These are phyloP conservation scores for Wickerhamiella brachini DNA, from an alignment of 805 yeast species.

Conservation along the genomic window DNA sequence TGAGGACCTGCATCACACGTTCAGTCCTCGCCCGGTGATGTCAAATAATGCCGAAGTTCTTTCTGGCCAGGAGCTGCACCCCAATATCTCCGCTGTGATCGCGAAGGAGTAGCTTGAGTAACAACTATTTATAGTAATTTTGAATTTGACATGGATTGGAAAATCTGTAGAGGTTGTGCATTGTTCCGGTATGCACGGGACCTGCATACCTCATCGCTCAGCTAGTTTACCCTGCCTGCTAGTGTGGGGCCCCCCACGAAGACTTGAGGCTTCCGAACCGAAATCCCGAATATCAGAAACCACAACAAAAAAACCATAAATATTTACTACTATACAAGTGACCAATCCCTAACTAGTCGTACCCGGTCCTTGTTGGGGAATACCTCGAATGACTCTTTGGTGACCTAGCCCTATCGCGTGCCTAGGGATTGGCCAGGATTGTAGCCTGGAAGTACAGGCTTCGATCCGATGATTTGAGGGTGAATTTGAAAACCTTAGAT, in stretches of 20 bases:
- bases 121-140: not conserved
- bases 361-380: not conserved
- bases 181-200: not conserved
- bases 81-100: not conserved
- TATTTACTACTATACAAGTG: too few species aligned
- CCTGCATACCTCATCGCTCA: not conserved
- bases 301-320: too few species aligned
- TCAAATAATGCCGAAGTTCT: not conserved
- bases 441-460: not conserved
- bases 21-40: slow-evolving; percentile 6
- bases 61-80: not conserved
- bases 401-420: not conserved
- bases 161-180: not conserved
- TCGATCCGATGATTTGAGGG: not conserved
- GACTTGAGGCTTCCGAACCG: too few species aligned
- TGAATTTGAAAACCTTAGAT: not conserved
- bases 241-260: too few species aligned
- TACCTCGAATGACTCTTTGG: not conserved
- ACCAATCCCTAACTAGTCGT: too few species aligned
- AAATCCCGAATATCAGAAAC: too few species aligned
- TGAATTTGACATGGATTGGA: not conserved
- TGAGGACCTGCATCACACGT: slow-evolving; percentile 42
- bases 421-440: not conserved
- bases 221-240: too few species aligned
- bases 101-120: not conserved